Base-by-base conservation (phyloP, 164 flowering plant genomes). In the Dillenia turbinata region DNA sequence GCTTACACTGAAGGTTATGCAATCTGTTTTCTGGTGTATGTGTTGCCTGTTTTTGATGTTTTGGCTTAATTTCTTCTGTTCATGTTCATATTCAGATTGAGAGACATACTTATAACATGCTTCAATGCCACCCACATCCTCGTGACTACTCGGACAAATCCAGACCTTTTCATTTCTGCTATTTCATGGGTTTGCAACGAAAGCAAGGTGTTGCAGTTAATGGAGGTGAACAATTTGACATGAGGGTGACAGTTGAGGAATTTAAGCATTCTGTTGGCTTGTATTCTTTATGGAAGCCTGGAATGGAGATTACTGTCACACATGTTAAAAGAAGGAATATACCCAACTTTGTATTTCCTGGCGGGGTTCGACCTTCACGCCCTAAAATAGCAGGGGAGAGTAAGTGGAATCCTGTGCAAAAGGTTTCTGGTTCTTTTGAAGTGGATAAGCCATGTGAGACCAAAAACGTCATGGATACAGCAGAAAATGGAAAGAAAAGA, bases 81-180 rank as follows among this genome's bases (percentile, higher is more conserved):
- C 17, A 5, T 64, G 8, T 73, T 54, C 7, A 40, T 33, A 50
- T 64, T 9, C 72, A 92, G 98, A 85, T 92, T 65, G 98, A 92
- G 78, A 81, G 85, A 74, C 73, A 88, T 77, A 90, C 92, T 10
- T 73, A 54, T 64, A 73, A 80, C 43, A 77, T 82, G 84, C 97
- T 90, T 61, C 92, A 87, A 63, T 92, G 98, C 71, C 97, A 88
- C 62, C 98, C 98, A 9, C 85, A 84, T 61, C 98, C 98, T 10
- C 81, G 85, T 54, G 77, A 77, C 44, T 77, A 73, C 58, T 73
- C 77, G 0, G 78, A 92, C 72, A 82, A 71, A 59, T 72, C 88
- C 26, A 85, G 68, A 65, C 80, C 79, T 44, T 80, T 81, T 33
- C 85, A 83, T 65, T 79, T 82, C 66, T 77, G 79, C 69, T 92